Evolutionary conservation across 129 eudicot species (phyloP), one percentile per base, ranked within the genome.

Genomic region (Rutidosis leptorrhynchoides): DNA sequence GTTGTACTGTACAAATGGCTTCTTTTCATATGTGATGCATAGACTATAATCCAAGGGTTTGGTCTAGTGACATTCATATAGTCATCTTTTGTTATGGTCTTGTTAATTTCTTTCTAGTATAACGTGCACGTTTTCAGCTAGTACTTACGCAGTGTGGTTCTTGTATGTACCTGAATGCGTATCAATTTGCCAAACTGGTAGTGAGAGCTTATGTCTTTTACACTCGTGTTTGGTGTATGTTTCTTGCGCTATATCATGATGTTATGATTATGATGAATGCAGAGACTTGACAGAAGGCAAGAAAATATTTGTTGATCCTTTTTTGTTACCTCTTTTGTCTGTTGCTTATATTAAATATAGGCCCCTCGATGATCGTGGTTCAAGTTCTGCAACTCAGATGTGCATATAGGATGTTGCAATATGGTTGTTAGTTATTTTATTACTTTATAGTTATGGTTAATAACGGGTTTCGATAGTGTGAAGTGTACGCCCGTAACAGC

Each of bases 1-100:
- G 64, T 33, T 58, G 17, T 59, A n/a, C 23, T 58, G 54, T 65
- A 57, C 52, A 65, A 51, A 66, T 74, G 73, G 53, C 32, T 74
- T 27, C 75, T 70, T 23, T 54, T 59, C 66, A 27, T 70, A 28
- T 59, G 30, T 45, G 28, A 58, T 59, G 75, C 21, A 15, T 45
- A 57, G n/a, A 49, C 46, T 67, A 67, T 33, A 67, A 15, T 29
- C 52, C 29, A 70, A 70, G 21, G 32, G 25, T 20, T 62, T n/a
- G 60, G 54, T 24, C 65, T 24, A 6, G 40, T 69, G 16, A 69
- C 57, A 69, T 2, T 69, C 4, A 40, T 7, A 12, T 14, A 19
- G 51, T 33, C 51, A 35, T 35, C 51, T 62, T 35, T 62, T 15
- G 21, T 32, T 54, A 14, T 21, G 52, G 73, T 55, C 19, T n/a